phyloP scores from a whole-genome alignment of 495 filamentous ascomycete genomes.

The Hypoxylon trugodes region DNA sequence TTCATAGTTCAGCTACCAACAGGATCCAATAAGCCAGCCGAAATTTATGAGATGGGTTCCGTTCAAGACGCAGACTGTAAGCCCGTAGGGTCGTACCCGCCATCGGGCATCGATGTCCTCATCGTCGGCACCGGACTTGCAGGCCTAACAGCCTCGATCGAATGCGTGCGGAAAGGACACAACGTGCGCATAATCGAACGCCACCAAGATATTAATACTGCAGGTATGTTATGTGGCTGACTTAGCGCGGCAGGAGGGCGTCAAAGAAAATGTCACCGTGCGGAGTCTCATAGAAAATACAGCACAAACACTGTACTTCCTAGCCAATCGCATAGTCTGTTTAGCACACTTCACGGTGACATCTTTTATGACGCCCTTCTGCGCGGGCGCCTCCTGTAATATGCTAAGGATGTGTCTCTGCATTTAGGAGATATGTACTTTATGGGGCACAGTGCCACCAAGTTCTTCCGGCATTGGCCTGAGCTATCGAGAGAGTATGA shows the following conservation, averaged over 20 bases:
- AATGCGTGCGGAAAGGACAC: constrained; percentile 71
- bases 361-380: too few species aligned
- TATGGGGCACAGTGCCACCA: constrained; percentile 59
- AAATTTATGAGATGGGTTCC: constrained; percentile 40
- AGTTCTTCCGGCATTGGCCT: constrained; percentile 66
- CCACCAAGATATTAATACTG: constrained; percentile 51
- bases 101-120: constrained; percentile 63
- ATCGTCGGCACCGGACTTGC: constrained; percentile 71
- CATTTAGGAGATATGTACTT: constrained; percentile 63
- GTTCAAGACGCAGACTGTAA: constrained; percentile 36
- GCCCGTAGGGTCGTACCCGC: constrained; percentile 52
- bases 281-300: too few species aligned
- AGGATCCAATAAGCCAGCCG: not conserved
- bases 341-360: too few species aligned
- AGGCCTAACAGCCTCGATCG: constrained; percentile 69
- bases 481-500: constrained; percentile 59
- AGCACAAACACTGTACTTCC: too few species aligned
- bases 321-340: too few species aligned
- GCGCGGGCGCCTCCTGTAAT: not conserved
- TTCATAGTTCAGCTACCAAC: not conserved
- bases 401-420: constrained; percentile 1
- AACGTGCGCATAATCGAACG: constrained; percentile 66
- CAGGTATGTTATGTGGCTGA: constrained; percentile 41
- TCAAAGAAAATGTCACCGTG: too few species aligned
- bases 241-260: too few species aligned